phyloP scores from a whole-genome alignment of 768 basidiomycete genomes.

The Lyophyllum semitale region DNA sequence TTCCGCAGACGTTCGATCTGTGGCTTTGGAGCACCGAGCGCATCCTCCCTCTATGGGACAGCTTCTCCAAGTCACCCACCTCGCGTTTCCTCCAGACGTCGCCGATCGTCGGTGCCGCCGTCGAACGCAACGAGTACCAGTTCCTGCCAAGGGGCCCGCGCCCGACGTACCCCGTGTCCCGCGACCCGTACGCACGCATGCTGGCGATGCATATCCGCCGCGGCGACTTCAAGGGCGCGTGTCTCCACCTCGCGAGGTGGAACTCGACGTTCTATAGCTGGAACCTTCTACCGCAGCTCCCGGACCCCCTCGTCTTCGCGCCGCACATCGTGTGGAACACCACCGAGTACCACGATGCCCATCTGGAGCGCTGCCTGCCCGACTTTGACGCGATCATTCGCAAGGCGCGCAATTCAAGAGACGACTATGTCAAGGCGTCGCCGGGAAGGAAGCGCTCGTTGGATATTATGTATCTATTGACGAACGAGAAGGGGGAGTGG shows the following conservation, averaged over 20 bases:
- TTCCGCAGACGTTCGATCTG: too few relatives aligned
- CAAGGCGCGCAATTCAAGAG: too few relatives aligned
- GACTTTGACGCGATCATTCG: too few relatives aligned
- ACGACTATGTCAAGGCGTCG: too few relatives aligned
- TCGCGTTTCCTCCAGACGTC: slow-evolving; percentile 35
- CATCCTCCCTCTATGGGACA: too few relatives aligned
- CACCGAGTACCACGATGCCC: too few relatives aligned
- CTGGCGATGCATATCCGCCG: slow-evolving; percentile 37
- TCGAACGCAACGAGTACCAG: slow-evolving; percentile 36
- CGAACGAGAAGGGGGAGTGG: slow-evolving; percentile 37
- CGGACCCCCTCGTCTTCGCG: slow-evolving; percentile 29
- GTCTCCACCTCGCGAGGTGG: too few relatives aligned
- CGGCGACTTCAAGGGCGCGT: too few relatives aligned
- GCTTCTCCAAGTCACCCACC: slow-evolving; percentile 30
- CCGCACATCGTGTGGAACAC: too few relatives aligned
- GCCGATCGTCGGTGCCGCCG: slow-evolving; percentile 34
- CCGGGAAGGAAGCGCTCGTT: slow-evolving; percentile 17
- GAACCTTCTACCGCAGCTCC: slow-evolving; percentile 32
- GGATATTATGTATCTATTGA: slow-evolving; percentile 37
- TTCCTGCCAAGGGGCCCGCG: slow-evolving; percentile 31
- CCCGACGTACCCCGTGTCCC: slow-evolving; percentile 25
- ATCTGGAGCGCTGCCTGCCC: too few relatives aligned
- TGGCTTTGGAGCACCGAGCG: too few relatives aligned
- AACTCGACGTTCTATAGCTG: too few relatives aligned
- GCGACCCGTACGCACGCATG: slow-evolving; percentile 35